phyloP scores from a whole-genome alignment of 331 rosid genomes.

The Stylosanthes scabra region DNA sequence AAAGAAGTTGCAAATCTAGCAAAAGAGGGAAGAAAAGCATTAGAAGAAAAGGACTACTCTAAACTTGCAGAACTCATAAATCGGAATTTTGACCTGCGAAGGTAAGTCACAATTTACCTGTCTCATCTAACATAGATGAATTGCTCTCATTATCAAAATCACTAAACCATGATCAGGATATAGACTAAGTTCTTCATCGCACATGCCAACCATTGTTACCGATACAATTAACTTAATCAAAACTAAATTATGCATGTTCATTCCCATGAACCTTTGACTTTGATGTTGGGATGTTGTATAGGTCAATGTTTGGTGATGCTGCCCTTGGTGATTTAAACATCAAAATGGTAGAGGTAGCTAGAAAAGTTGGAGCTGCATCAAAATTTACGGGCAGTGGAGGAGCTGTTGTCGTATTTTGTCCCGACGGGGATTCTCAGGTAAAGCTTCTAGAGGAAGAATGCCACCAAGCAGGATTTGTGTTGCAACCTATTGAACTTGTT shows the following conservation, averaged over 20 bases:
- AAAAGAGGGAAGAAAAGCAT: slow-evolving; percentile 65
- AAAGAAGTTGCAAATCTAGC: slow-evolving; percentile 78
- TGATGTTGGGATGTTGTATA: slow-evolving; percentile 37
- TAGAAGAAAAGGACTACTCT: slow-evolving; percentile 69
- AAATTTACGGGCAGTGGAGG: slow-evolving; percentile 99
- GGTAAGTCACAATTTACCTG: slow-evolving; percentile 49
- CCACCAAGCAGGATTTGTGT: slow-evolving; percentile 63
- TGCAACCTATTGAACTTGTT: slow-evolving; percentile 52
- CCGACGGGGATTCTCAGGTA: slow-evolving; percentile 74
- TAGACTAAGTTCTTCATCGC: not conserved
- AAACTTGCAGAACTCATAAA: slow-evolving; percentile 77
- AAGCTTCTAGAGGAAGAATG: slow-evolving; percentile 77
- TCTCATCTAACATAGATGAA: slow-evolving; percentile 1
- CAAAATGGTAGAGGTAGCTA: slow-evolving; percentile 89
- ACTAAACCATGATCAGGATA: not conserved
- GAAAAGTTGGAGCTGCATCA: slow-evolving; percentile 91
- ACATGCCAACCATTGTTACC: not conserved
- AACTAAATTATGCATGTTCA: not conserved
- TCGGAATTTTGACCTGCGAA: slow-evolving; percentile 81
- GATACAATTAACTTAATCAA: not conserved
- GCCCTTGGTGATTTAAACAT: slow-evolving; percentile 82
- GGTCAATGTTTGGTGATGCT: slow-evolving; percentile 89
- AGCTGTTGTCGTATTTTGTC: slow-evolving; percentile 90
- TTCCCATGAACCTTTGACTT: not conserved
- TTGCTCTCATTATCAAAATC: not conserved